Percentiles rank a stretch among this genome's conserved stretches.
phyloP scores from a whole-genome alignment of 1,284 basidiomycete species.

The Ceratobasidium sp. region DNA sequence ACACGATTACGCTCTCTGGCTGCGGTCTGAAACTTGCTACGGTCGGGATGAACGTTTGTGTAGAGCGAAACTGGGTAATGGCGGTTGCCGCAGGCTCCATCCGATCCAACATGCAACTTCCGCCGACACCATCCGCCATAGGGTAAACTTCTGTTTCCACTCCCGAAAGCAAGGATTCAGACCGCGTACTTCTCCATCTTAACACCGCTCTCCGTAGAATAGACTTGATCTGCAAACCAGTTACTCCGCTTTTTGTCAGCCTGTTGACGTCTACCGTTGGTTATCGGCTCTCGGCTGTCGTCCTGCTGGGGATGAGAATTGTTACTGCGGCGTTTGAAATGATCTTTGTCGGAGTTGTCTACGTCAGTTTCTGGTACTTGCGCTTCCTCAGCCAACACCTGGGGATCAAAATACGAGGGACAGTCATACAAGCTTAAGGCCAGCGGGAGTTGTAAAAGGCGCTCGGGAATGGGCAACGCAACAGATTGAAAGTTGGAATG shows the following conservation, averaged over 20 bases:
- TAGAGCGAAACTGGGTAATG: constrained; percentile 69
- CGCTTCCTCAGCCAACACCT: constrained; percentile 3
- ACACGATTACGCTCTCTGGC: constrained; percentile 60
- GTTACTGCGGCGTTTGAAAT: constrained; percentile 58
- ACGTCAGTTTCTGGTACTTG: constrained; percentile 56
- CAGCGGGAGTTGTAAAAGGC: not conserved
- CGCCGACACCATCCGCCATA: not conserved
- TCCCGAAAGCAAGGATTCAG: not conserved
- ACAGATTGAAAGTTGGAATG: constrained; percentile 59
- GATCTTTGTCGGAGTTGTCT: constrained; percentile 57
- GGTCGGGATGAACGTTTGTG: constrained; percentile 64
- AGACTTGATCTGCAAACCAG: constrained; percentile 68
- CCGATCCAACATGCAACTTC: constrained; percentile 47
- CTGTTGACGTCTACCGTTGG: constrained; percentile 61
- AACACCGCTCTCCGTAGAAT: constrained; percentile 65
- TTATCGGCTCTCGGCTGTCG: constrained; percentile 55
- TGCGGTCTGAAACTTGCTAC: constrained; percentile 62
- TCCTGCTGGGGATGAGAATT: constrained; percentile 57
- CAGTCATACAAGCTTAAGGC: too few species aligned
- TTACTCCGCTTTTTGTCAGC: constrained; percentile 69
- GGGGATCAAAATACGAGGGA: not conserved
- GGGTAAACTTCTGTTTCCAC: too few species aligned
- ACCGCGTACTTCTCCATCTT: constrained; percentile 55
- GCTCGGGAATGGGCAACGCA: constrained; percentile 13
- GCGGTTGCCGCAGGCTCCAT: constrained; percentile 58